Evolutionary conservation across 169 alveolate species (phyloP).

Genomic region (Plasmodium malariae): DNA sequence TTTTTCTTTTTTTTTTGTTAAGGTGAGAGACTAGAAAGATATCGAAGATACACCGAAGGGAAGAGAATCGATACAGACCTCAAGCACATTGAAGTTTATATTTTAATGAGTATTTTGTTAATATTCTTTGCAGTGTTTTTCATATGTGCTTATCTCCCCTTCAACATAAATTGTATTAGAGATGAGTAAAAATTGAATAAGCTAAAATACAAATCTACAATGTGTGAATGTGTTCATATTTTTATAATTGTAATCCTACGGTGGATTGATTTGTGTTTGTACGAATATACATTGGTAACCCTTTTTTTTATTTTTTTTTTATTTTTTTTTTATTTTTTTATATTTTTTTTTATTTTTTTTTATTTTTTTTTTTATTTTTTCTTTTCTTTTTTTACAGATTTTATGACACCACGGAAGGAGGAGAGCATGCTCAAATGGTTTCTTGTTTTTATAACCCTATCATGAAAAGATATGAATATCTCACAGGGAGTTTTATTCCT

Average conservation of each 20-base stretch:
- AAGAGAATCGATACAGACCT: constrained; percentile 17
- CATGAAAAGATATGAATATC: constrained; percentile 57
- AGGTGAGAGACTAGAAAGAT: constrained; percentile 53
- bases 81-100: constrained; percentile 36
- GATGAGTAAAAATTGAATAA: constrained; percentile 19
- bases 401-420: constrained; percentile 6
- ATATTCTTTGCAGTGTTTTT: constrained; percentile 30
- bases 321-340: no score
- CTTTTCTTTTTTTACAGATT: constrained; percentile 5
- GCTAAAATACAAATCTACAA: not conserved
- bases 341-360: no score
- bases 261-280: no score
- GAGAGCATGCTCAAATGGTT: constrained; percentile 16
- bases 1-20: not conserved
- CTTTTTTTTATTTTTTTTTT: no score
- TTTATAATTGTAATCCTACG: no score
- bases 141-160: constrained; percentile 40
- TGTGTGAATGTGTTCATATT: no score
- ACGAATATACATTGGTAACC: no score
- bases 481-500: constrained; percentile 19
- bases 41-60: constrained; percentile 60
- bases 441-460: constrained; percentile 53
- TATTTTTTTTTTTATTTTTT: no score
- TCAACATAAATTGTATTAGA: not conserved
- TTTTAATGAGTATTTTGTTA: constrained; percentile 17